These are phyloP conservation scores for Umbelopsis sp. DNA, from an alignment of 192 early-diverging fungal genomes.

Conservation along the genomic window DNA sequence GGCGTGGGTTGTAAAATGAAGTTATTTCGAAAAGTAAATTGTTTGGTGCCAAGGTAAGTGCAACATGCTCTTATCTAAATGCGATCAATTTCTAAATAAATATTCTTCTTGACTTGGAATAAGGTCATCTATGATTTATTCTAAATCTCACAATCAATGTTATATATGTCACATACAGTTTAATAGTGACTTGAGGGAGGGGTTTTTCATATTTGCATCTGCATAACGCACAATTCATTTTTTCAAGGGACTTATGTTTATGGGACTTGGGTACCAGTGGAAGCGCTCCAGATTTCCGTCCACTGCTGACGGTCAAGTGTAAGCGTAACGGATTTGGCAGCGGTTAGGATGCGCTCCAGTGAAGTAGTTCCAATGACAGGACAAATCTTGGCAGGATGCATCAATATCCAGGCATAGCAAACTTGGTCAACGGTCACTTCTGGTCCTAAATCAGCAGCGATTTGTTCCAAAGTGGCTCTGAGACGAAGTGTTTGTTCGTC, in stretches of 20 bases:
- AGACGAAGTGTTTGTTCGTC: conserved; percentile 17
- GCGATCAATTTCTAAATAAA: too few species aligned
- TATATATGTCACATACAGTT: too few species aligned
- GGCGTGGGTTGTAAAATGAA: too few species aligned
- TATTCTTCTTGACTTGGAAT: too few species aligned
- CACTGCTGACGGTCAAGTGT: conserved; percentile 17
- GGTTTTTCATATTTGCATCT: too few species aligned
- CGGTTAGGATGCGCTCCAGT: not conserved
- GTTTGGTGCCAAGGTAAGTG: too few species aligned
- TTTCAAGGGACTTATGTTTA: not conserved
- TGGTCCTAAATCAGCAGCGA: conserved; percentile 1
- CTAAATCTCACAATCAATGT: too few species aligned
- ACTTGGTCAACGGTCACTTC: conserved; percentile 20
- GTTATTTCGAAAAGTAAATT: too few species aligned
- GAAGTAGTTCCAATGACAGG: conserved; percentile 22
- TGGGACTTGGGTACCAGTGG: conserved; percentile 9
- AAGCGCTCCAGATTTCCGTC: conserved; percentile 23
- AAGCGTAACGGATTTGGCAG: not conserved
- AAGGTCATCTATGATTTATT: too few species aligned
- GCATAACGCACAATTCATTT: too few species aligned
- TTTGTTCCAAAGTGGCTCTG: not conserved
- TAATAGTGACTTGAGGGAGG: too few species aligned
- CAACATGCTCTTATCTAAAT: too few species aligned
- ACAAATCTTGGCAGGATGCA: conserved; percentile 19
- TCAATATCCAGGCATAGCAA: conserved; percentile 22